Conservation (phyloP, 2,329 filamentous ascomycete species). For the Aspergillus sp. region DNA sequence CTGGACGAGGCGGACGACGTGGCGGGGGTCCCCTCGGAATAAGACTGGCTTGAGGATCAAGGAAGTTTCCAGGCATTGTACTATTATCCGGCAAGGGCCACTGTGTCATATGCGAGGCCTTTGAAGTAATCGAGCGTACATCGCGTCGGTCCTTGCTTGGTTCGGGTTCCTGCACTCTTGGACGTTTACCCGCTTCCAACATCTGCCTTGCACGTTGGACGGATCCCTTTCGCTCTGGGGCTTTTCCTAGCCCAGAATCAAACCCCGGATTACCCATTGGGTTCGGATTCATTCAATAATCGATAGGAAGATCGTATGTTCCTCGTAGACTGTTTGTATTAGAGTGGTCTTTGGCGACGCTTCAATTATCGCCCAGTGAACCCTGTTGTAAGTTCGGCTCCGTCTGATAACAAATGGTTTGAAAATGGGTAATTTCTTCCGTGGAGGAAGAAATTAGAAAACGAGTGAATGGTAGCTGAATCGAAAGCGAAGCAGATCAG, state of each 20-base stretch:
- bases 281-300: conserved; percentile 16
- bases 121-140: conserved; percentile 10
- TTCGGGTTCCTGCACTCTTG: conserved; percentile 8
- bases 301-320: background rate
- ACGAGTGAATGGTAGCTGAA: conserved; percentile 5
- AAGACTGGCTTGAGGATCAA: conserved; percentile 18
- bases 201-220: conserved; percentile 30
- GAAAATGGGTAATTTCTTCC: conserved; percentile 7
- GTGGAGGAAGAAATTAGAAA: conserved; percentile 1
- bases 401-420: background rate
- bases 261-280: conserved; percentile 5
- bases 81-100: conserved; percentile 41
- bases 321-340: background rate
- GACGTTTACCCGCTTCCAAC: conserved; percentile 26
- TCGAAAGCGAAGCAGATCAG: background rate
- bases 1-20: conserved; percentile 36
- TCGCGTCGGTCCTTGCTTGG: conserved; percentile 8
- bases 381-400: no score
- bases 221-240: conserved; percentile 23
- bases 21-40: conserved; percentile 33
- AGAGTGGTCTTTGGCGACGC: background rate
- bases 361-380: background rate
- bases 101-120: conserved; percentile 34
- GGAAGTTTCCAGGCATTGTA: conserved; percentile 16
- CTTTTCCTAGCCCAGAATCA: conserved; percentile 3